phyloP scores from a whole-genome alignment of 2,329 filamentous ascomycete species.

The Laburnicola sp. region DNA sequence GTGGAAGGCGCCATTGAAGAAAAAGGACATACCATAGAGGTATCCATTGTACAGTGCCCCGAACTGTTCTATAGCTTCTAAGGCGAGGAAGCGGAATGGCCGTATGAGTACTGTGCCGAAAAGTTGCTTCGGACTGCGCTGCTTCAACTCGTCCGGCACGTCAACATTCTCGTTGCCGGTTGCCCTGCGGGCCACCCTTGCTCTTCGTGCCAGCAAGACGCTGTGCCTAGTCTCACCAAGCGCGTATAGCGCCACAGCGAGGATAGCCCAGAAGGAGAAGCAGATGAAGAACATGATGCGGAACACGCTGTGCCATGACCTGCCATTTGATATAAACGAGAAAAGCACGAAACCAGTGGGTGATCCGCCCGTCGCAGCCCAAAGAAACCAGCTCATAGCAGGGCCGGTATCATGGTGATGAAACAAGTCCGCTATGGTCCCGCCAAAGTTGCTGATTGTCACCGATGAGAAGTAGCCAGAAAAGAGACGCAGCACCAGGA shows the following conservation, averaged over 20 bases:
- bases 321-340: constrained; percentile 49
- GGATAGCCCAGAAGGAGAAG: constrained; percentile 49
- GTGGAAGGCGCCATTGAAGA: constrained; percentile 56
- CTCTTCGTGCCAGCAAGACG: constrained; percentile 46
- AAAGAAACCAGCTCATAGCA: constrained; percentile 50
- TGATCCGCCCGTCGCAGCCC: constrained; percentile 53
- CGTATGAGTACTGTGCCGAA: constrained; percentile 50
- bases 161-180: constrained; percentile 36
- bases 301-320: constrained; percentile 51
- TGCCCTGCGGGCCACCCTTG: constrained; percentile 30
- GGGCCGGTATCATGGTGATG: constrained; percentile 48
- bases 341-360: constrained; percentile 53
- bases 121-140: constrained; percentile 44
- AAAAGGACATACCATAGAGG: constrained; percentile 54
- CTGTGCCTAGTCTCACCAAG: constrained; percentile 53
- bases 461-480: constrained; percentile 51
- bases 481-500: constrained; percentile 49
- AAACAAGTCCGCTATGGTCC: constrained; percentile 52
- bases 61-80: constrained; percentile 54
- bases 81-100: constrained; percentile 53
- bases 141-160: constrained; percentile 46
- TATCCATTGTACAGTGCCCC: constrained; percentile 55
- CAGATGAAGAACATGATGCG: constrained; percentile 52
- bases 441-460: constrained; percentile 47
- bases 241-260: constrained; percentile 42